Percentiles rank a stretch among this genome's conserved stretches.
phyloP scores from a whole-genome alignment of 208 protist genomes.

The Angomonas ambiguus region DNA sequence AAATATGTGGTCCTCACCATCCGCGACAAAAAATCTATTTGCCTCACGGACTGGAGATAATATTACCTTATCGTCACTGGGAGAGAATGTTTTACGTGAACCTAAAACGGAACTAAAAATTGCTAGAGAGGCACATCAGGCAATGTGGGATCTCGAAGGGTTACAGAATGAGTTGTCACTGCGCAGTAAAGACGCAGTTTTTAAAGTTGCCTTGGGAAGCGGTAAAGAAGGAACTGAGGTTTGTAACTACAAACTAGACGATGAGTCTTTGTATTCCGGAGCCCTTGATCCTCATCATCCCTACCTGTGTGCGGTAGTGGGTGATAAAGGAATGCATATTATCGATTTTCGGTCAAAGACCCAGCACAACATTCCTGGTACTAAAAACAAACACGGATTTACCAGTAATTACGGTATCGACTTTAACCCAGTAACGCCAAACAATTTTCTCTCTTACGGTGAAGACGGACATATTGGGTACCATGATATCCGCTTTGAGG shows the following conservation, averaged over 20 bases:
- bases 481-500: conserved; percentile 55
- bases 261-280: conserved; percentile 29
- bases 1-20: conserved; percentile 65
- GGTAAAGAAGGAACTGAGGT: conserved; percentile 38
- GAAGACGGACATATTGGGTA: conserved; percentile 66
- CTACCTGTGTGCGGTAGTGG: conserved; percentile 42
- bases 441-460: conserved; percentile 58
- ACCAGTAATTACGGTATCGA: conserved; percentile 45
- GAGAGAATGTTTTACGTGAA: conserved; percentile 34
- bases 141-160: conserved; percentile 82
- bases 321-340: conserved; percentile 39
- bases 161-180: conserved; percentile 57
- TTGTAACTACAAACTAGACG: conserved; percentile 18
- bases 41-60: conserved; percentile 25
- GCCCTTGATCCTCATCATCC: conserved; percentile 74
- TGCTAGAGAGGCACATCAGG: conserved; percentile 21
- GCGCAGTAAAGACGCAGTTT: conserved; percentile 22
- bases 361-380: conserved; percentile 19
- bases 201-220: conserved; percentile 26
- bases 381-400: conserved; percentile 46
- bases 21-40: conserved; percentile 35
- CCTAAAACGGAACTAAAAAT: conserved; percentile 31
- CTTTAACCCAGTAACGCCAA: conserved; percentile 54
- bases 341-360: conserved; percentile 64
- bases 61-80: conserved; percentile 31